phyloP scores from a whole-genome alignment of 2,329 filamentous ascomycete genomes.

The Coniochaeta sp. region DNA sequence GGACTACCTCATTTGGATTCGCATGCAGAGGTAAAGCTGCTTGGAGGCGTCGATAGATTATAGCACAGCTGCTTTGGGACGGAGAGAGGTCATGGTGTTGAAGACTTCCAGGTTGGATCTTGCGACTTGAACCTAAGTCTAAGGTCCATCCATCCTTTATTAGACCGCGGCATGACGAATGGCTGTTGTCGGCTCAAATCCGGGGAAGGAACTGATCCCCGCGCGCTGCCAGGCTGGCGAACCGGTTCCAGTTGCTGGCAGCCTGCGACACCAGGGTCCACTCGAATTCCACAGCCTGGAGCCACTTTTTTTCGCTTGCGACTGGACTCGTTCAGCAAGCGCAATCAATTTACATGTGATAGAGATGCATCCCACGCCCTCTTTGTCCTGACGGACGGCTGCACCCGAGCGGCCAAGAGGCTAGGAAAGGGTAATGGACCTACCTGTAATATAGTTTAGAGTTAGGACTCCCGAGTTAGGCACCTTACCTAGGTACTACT shows the following conservation, averaged over 20 bases:
- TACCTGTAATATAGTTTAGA: background rate
- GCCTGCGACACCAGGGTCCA: background rate
- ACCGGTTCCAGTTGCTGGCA: no score
- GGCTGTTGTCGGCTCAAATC: slow-evolving; percentile 4
- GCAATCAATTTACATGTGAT: background rate
- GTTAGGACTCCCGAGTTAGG: no score
- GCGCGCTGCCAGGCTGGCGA: background rate
- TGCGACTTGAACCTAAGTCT: background rate
- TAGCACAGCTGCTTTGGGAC: background rate
- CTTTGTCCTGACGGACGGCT: background rate
- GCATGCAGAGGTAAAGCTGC: background rate
- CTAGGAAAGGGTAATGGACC: background rate
- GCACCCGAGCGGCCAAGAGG: background rate
- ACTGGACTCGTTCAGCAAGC: no score
- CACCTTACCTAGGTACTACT: no score
- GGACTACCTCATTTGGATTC: background rate
- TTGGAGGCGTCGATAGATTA: background rate
- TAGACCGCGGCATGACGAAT: slow-evolving; percentile 2
- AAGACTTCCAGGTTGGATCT: background rate
- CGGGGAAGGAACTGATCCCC: background rate
- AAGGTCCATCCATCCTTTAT: background rate
- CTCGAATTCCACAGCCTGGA: background rate
- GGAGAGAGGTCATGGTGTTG: background rate
- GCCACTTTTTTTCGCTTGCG: background rate
- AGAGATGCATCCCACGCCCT: background rate